Conservation (phyloP, 75 land plant genomes). For the Pinus albicaulis region DNA sequence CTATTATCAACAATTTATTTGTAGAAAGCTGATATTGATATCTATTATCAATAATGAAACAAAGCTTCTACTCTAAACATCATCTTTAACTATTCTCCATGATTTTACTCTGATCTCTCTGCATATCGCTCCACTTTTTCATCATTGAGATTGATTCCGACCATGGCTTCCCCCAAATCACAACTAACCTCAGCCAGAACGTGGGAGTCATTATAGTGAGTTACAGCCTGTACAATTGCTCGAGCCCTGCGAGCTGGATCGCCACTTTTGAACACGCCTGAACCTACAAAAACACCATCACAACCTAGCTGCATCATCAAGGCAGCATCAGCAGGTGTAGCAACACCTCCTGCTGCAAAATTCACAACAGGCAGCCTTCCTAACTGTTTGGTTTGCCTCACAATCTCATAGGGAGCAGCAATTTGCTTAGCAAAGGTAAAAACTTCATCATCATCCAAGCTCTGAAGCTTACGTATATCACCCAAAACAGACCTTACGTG, state of each 20-base stretch:
- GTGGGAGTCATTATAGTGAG: constrained; percentile 72
- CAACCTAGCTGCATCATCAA: constrained; percentile 98
- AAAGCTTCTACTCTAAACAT: no score
- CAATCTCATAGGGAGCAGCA: constrained; percentile 78
- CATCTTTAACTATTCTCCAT: no score
- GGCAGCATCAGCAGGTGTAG: constrained; percentile 90
- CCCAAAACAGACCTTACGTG: constrained; percentile 76
- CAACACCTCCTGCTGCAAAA: constrained; percentile 82
- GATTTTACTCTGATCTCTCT: constrained; percentile 55
- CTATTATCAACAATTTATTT: no score
- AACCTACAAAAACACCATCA: constrained; percentile 95
- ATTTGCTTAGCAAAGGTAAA: constrained; percentile 68
- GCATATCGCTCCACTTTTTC: constrained; percentile 82
- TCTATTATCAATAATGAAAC: no score
- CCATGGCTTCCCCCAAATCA: constrained; percentile 80
- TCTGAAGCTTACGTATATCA: constrained; percentile 51
- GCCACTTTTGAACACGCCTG: constrained; percentile 92
- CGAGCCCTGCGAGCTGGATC: constrained; percentile 71
- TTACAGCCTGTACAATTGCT: constrained; percentile 74
- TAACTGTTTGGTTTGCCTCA: constrained; percentile 95
- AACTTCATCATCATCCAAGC: constrained; percentile 78
- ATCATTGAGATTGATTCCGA: constrained; percentile 83
- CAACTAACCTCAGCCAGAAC: constrained; percentile 65
- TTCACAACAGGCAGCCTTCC: constrained; percentile 87
- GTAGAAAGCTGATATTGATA: no score